Evolutionary conservation across 164 flowering plant genomes (phyloP).

Genomic region (Warburgia ugandensis): DNA sequence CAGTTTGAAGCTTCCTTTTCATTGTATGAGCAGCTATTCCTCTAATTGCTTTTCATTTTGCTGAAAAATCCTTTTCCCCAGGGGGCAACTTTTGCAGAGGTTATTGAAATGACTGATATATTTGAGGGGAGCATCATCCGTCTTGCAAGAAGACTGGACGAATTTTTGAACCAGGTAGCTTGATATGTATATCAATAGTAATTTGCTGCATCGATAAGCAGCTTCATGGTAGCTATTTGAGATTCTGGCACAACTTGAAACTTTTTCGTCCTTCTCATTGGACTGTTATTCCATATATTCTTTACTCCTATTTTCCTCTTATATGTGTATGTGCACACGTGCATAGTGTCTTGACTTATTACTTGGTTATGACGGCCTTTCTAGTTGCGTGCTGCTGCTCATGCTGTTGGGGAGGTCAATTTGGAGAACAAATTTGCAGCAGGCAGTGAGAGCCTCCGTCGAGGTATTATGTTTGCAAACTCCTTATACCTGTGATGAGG

Average conservation of each 20-base stretch:
- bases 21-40: no score
- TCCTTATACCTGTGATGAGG: constrained; percentile 41
- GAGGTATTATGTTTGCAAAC: constrained; percentile 93
- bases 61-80: constrained; percentile 18
- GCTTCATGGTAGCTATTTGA: not conserved
- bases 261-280: no score
- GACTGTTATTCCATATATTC: no score
- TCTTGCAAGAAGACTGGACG: constrained; percentile 85
- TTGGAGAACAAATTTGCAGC: constrained; percentile 79
- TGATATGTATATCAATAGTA: not conserved
- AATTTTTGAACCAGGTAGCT: constrained; percentile 92
- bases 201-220: not conserved
- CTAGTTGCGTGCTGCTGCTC: constrained; percentile 81
- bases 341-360: no score
- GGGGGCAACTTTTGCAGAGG: constrained; percentile 87
- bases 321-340: no score
- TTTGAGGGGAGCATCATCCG: constrained; percentile 96
- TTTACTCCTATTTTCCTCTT: not conserved
- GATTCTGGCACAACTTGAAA: not conserved
- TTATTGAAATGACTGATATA: constrained; percentile 94
- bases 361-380: not conserved
- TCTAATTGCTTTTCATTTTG: no score
- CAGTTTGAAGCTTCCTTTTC: no score
- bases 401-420: constrained; percentile 87
- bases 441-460: constrained; percentile 81